Percentiles rank a stretch among this genome's conserved stretches.
phyloP scores from a whole-genome alignment of 106 monocot genomes.

The Dactylorhiza incarnata region DNA sequence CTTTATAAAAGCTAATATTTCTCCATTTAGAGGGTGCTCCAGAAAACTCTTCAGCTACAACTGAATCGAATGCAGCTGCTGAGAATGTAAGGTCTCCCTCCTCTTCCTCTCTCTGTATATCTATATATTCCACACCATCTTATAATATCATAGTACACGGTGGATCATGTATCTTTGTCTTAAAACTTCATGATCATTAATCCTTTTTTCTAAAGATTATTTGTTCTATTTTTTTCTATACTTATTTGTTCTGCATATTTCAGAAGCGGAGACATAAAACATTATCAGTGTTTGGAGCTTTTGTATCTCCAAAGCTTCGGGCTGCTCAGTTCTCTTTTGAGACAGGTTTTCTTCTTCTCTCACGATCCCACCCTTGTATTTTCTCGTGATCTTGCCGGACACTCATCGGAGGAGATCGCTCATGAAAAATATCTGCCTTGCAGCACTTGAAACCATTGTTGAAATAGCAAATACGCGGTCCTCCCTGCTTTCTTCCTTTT shows the following conservation, averaged over 20 bases:
- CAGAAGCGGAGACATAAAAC: constrained; percentile 61
- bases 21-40: constrained; percentile 4
- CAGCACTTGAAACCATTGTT: constrained; percentile 65
- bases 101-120: background rate
- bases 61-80: constrained; percentile 15
- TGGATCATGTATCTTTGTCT: background rate
- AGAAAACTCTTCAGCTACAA: constrained; percentile 3
- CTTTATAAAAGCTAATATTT: background rate
- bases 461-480: constrained; percentile 62
- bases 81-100: constrained; percentile 20
- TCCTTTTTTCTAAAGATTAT: background rate
- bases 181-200: background rate
- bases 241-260: constrained; percentile 1
- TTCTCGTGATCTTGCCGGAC: background rate
- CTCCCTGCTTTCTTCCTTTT: constrained; percentile 42
- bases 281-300: constrained; percentile 60
- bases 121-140: background rate
- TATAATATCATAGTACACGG: background rate
- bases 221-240: background rate
- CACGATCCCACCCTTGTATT: background rate
- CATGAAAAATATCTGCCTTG: background rate
- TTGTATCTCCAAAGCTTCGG: constrained; percentile 86
- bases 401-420: background rate
- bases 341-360: constrained; percentile 30
- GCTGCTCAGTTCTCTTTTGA: constrained; percentile 81